These are phyloP conservation scores for Plasmopara halstedii DNA, from an alignment of 352 stramenopile species.

Conservation along the genomic window DNA sequence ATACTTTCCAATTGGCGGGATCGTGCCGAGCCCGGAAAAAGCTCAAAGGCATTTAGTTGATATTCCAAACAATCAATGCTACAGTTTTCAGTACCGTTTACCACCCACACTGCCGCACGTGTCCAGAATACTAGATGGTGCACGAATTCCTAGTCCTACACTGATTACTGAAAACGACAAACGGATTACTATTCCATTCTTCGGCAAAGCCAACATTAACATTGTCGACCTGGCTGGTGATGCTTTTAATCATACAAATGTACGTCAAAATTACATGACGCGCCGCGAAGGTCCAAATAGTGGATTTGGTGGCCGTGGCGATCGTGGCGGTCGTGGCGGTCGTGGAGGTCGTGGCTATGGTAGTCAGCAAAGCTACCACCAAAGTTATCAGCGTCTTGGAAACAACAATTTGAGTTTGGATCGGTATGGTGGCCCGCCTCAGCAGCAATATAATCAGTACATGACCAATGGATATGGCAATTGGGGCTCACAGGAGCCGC, in stretches of 20 bases:
- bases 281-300: slow-evolving; percentile 23
- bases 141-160: slow-evolving; percentile 26
- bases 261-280: slow-evolving; percentile 44
- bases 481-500: slow-evolving; percentile 70
- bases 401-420: slow-evolving; percentile 66
- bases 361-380: slow-evolving; percentile 26
- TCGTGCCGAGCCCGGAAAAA: slow-evolving; percentile 74
- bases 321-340: slow-evolving; percentile 13
- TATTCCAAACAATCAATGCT: slow-evolving; percentile 83
- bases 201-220: slow-evolving; percentile 79
- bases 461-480: slow-evolving; percentile 64
- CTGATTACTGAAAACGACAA: slow-evolving; percentile 55
- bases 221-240: slow-evolving; percentile 73
- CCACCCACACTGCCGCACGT: slow-evolving; percentile 42
- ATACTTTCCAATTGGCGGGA: slow-evolving; percentile 63
- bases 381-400: slow-evolving; percentile 26
- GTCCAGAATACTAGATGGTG: slow-evolving; percentile 52
- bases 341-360: slow-evolving; percentile 22
- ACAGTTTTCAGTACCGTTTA: slow-evolving; percentile 73
- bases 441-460: slow-evolving; percentile 72
- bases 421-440: slow-evolving; percentile 30
- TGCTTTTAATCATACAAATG: slow-evolving; percentile 42
- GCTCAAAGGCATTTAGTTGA: slow-evolving; percentile 58
- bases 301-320: slow-evolving; percentile 19
- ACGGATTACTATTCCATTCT: slow-evolving; percentile 70